Base-by-base conservation (phyloP, 768 basidiomycete genomes). In the Lactarius sp. region DNA sequence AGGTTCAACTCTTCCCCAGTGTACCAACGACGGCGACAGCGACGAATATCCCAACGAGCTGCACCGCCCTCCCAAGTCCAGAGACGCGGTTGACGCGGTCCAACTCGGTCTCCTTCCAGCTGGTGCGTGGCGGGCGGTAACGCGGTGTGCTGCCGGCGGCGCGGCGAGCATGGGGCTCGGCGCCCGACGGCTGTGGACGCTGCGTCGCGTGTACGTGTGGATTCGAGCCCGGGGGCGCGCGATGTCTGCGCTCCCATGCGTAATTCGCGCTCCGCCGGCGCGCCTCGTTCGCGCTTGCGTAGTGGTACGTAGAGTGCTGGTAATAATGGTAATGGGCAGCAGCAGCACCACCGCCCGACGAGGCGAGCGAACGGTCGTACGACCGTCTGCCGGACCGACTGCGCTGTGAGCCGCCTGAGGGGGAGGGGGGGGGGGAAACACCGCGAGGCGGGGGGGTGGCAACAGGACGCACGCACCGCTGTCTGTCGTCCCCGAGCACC, bases 401-500 rank as follows among this genome's bases (percentile, higher is more conserved):
- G 16, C 18, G 37, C 53, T 37, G 12, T 49, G 12, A 52, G 47
- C 5, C 53, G 20, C 12, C 1, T 27, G 22, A n/a, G n/a, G n/a
- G n/a, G n/a, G n/a, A n/a, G n/a, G n/a, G n/a, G 22, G 22, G 22
- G 22, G 2, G 22, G 22, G 22, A 2, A 27, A 27, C 6, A 7
- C 10, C 9, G 9, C 2, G 6, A 18, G 52, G 44, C 36, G 31
- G 8, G 8, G 46, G 36, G n/a, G 20, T 6, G 14, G 12, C 1
- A 13, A 10, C 36, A 6, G 8, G 6, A 60, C 75, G 49, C 55
- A 60, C 75, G 49, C 55, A 78, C 81, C 80, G 74, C 69, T 77
- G 76, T 52, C 80, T 71, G 58, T 80, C 79, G 53, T 82, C 76
- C 7, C 78, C 76, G 8, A 82, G 71, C 20, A 80, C 65, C 1